Base-by-base conservation (phyloP, 2,329 filamentous ascomycete species). In the Diaporthe aspalathi region DNA sequence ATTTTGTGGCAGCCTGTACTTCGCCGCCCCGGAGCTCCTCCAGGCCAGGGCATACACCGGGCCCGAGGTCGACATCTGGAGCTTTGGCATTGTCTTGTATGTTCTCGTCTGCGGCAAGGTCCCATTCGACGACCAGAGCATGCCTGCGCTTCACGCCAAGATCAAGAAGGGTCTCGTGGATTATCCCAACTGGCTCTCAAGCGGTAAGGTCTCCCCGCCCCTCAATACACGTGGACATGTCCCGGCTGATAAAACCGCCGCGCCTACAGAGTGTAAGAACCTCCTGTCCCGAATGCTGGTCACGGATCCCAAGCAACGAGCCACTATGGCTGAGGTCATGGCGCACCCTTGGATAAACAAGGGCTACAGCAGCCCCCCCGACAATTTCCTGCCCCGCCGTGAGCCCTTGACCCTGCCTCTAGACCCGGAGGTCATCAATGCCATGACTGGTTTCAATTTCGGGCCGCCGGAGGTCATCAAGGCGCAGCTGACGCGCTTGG, bases 361-460 rank as follows among this genome's bases (percentile, higher is more conserved):
- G 81, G 95, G 95, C 11, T 98, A 94, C 80, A 92, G 88, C 77
- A 90, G 89, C 2, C 91, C 94, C 11, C 95, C 95, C 0, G 96
- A 98, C 73, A 99, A 98, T 77, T 94, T 93, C 74, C 85, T 99
- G 2, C 95, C 95, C 4, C 82, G 85, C 40, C 92, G 96, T 62
- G 95, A 97, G 76, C 94, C 96, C 2, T 81, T 98, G n/a, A 89
- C 92, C 47, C 84, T 97, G 17, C 95, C 95, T 7, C 84, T 99
- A 12, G 95, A 98, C 78, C 85, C 88, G 1, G 91, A 93, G 53
- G 92, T 98, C 5, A 89, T 99, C 70, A 90, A 94, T 62, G 95
- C 93, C 76, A 99, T 99, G 96, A 97, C 94, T 29, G 96, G 96
- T 2, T 99, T 99, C 80, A 97, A 98, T 80, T 99, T 98, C 83